Evolutionary conservation across 371 early-diverging fungal species (phyloP).

Genomic region (Cokeromyces recurvatus): DNA sequence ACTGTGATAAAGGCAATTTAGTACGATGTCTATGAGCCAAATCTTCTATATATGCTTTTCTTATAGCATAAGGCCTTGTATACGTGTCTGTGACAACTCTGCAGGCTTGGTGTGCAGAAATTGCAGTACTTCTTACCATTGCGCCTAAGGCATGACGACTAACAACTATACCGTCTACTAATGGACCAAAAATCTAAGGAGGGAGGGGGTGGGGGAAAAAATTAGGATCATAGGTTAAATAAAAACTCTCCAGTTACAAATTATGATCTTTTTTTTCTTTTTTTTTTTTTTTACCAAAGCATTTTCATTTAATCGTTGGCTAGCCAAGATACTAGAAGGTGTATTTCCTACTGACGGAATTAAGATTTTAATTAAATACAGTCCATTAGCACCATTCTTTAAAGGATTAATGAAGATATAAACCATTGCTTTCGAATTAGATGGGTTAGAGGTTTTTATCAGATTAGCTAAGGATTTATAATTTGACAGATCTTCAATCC

Average conservation of each 20-base stretch:
- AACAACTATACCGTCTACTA: conserved; percentile 69
- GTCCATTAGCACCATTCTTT: conserved; percentile 40
- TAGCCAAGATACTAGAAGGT: conserved; percentile 27
- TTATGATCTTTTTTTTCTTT: not conserved
- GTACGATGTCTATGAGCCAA: conserved; percentile 47
- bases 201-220: not conserved
- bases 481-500: conserved; percentile 56
- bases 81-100: conserved; percentile 53
- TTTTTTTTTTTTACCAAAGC: conserved; percentile 31
- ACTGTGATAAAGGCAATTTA: conserved; percentile 49
- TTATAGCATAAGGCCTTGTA: conserved; percentile 51
- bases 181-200: conserved; percentile 61
- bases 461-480: conserved; percentile 27
- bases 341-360: conserved; percentile 25
- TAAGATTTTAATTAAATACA: conserved; percentile 55
- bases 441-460: conserved; percentile 24
- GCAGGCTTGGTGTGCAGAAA: conserved; percentile 63
- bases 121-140: conserved; percentile 67
- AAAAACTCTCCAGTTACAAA: too few relatives aligned
- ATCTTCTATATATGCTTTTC: conserved; percentile 57
- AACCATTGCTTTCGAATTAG: conserved; percentile 31
- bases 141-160: conserved; percentile 64
- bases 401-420: conserved; percentile 61
- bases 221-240: too few relatives aligned
- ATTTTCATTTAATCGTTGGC: conserved; percentile 40